Evolutionary conservation across 2,329 filamentous ascomycete genomes (phyloP), one percentile per base, ranked within the genome.

Genomic region (Eurotiales sp.): DNA sequence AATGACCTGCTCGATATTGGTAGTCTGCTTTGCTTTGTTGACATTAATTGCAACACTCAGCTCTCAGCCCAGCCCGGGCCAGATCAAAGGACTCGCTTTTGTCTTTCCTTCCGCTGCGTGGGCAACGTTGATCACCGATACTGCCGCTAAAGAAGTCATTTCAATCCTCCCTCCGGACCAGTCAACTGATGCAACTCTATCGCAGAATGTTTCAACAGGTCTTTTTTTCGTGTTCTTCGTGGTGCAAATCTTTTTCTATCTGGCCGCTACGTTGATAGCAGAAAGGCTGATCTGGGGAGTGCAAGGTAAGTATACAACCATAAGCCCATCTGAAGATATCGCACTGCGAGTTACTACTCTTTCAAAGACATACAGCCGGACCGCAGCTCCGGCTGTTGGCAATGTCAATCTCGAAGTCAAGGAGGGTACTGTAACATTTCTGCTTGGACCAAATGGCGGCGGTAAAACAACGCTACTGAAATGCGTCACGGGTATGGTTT

Each of bases 391-490:
- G n/a, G 91, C 91, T 3, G 90, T 96, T 36, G 78, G 90, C 53
- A 76, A 84, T 36, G 73, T 96, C 32, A 86, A 79, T 46, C 75
- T 96, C 43, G 78, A 80, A 15, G 88, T 88, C 3, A 77, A 81
- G 3, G 82, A 84, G 56, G 91, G 91, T 1, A 86, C 95, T 60
- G 95, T 96, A 47, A 80, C 95, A 63, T 88, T 91, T 1, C 75
- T 96, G 0, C 78, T 96, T 0, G 91, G 91, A 32, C 89, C 90
- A 5, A 96, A 96, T 64, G 91, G 91, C 15, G 90, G 85, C 59
- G 91, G 91, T 30, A 96, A 96, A 67, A 90, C 85, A 49, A 96
- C 91, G 0, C 95, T 90, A 0, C 77, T 96, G 3, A 89, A 96
- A 63, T 86, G 87, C 5, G 91, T 96, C 57, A 87, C 90, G 10